Conservation (phyloP, 768 basidiomycete genomes). For the Amanita polypyramis region DNA sequence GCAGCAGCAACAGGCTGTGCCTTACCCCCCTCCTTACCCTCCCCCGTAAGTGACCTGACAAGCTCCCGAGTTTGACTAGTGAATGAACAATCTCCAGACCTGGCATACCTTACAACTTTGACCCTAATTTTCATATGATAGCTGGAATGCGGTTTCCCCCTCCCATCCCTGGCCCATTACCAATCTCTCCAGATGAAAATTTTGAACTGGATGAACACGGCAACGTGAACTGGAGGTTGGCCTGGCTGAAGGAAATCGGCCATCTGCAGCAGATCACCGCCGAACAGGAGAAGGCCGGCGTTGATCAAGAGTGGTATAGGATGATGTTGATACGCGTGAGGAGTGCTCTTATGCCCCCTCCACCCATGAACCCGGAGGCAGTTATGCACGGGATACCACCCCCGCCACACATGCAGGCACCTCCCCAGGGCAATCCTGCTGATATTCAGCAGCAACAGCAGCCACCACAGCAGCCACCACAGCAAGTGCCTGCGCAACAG, state of each 20-base stretch:
- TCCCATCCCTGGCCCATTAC: constrained; percentile 38
- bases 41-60: constrained; percentile 30
- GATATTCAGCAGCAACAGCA: constrained; percentile 29
- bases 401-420: constrained; percentile 26
- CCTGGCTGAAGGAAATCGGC: constrained; percentile 73
- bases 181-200: constrained; percentile 53
- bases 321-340: constrained; percentile 80
- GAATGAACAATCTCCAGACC: constrained; percentile 9
- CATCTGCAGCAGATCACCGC: constrained; percentile 66
- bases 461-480: constrained; percentile 17
- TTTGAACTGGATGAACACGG: constrained; percentile 71
- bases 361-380: constrained; percentile 38
- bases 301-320: constrained; percentile 76
- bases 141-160: constrained; percentile 56
- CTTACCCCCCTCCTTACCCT: constrained; percentile 54
- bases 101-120: constrained; percentile 40
- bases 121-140: constrained; percentile 64
- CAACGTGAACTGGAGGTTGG: constrained; percentile 68
- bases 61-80: neutral
- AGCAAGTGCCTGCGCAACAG: constrained; percentile 12
- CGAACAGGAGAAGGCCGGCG: constrained; percentile 76
- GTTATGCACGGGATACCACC: constrained; percentile 36
- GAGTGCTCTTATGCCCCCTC: constrained; percentile 52
- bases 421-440: constrained; percentile 25
- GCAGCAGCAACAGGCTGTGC: constrained; percentile 30